Conservation (phyloP, 2,329 filamentous ascomycete genomes). For the Penicillium polonicum region DNA sequence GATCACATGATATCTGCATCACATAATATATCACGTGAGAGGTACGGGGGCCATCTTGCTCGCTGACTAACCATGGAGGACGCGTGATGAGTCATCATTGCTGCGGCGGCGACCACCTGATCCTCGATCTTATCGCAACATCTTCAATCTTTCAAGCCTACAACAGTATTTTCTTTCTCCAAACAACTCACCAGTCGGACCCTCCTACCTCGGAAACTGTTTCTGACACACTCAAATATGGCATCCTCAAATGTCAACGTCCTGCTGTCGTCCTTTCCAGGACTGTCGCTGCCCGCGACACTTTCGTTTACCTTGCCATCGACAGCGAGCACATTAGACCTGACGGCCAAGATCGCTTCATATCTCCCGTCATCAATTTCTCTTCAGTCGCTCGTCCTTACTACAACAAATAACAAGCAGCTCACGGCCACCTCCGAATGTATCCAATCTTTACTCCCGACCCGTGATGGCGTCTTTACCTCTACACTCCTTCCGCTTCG, state of each 20-base stretch:
- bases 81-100: not conserved
- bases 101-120: not conserved
- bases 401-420: conserved; percentile 75
- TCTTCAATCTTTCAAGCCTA: not conserved
- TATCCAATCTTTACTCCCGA: conserved; percentile 62
- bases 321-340: conserved; percentile 63
- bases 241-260: conserved; percentile 67
- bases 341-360: conserved; percentile 62
- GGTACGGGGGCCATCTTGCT: rapidly evolving
- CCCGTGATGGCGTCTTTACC: conserved; percentile 38
- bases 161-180: not conserved
- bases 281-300: conserved; percentile 78
- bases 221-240: conserved; percentile 46
- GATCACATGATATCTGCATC: conserved; percentile 3
- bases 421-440: conserved; percentile 54
- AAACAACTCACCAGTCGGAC: not conserved
- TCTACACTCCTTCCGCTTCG: conserved; percentile 79
- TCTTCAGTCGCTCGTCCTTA: conserved; percentile 66
- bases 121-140: conserved; percentile 20
- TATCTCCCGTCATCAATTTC: conserved; percentile 58
- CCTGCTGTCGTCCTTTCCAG: conserved; percentile 79
- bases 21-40: not conserved
- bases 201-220: not conserved
- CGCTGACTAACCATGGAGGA: not conserved
- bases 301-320: conserved; percentile 71